phyloP scores from a whole-genome alignment of 768 basidiomycete species.

The Suillus weaverae region DNA sequence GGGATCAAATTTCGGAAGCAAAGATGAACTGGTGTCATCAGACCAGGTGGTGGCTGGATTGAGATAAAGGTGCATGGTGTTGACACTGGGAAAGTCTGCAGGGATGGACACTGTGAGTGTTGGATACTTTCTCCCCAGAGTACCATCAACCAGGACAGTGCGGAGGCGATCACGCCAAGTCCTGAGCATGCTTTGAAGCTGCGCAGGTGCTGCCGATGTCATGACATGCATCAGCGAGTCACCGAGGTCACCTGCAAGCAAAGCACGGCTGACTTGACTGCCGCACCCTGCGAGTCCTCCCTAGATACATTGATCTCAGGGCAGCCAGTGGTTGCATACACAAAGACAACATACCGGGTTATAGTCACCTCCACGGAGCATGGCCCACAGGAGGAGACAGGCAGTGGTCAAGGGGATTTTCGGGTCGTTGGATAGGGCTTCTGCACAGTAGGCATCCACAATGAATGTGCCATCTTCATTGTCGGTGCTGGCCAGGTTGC shows the following conservation, averaged over 20 bases:
- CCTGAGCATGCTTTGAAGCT: no score
- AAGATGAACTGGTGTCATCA: no score
- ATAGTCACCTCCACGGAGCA: slow-evolving; percentile 9
- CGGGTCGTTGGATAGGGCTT: neutral
- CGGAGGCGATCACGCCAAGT: no score
- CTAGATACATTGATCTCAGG: neutral
- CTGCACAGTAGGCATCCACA: neutral
- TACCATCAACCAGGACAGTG: no score
- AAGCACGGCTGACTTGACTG: neutral
- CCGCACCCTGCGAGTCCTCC: neutral
- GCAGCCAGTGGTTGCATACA: neutral
- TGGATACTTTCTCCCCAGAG: no score
- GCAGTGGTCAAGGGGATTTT: neutral
- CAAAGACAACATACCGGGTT: neutral
- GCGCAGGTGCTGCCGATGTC: neutral
- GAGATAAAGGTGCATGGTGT: no score
- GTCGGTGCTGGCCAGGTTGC: neutral
- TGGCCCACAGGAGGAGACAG: slow-evolving; percentile 1
- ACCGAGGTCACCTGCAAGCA: neutral
- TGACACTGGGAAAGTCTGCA: no score
- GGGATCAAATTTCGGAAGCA: no score
- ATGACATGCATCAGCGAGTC: neutral
- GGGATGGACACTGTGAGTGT: no score
- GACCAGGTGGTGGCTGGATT: no score
- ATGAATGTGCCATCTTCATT: neutral